A percentile compares a stretch with the other conserved stretches of the same genome.
phyloP scores from a whole-genome alignment of 768 basidiomycete species.

The Suillus subalutaceus region DNA sequence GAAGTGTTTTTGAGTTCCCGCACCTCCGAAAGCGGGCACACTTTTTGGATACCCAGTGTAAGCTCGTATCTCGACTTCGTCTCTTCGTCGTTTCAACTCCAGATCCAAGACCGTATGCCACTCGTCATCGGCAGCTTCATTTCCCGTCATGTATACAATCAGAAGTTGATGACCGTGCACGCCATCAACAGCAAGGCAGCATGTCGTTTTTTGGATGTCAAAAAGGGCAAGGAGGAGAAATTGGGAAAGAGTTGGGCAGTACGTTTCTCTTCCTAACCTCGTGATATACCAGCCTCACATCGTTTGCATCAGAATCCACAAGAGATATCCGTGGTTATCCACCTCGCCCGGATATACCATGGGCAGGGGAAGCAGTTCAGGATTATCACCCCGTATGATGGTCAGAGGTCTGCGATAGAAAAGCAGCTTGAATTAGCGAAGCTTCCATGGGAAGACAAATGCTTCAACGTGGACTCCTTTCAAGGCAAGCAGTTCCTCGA shows the following conservation, averaged over 20 bases:
- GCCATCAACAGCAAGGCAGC: constrained; percentile 35
- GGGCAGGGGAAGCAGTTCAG: constrained; percentile 49
- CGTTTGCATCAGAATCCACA: constrained; percentile 52
- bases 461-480: constrained; percentile 79
- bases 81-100: constrained; percentile 11
- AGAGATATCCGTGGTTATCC: constrained; percentile 56
- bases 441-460: constrained; percentile 62
- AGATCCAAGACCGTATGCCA: constrained; percentile 74
- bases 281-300: neutral
- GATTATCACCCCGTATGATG: constrained; percentile 82
- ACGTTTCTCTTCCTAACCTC: neutral
- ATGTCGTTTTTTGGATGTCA: constrained; percentile 44
- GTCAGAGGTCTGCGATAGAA: constrained; percentile 65
- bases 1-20: constrained; percentile 73
- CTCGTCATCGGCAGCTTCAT: constrained; percentile 72
- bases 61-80: constrained; percentile 22
- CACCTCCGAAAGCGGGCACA: constrained; percentile 53
- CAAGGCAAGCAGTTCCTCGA: constrained; percentile 54
- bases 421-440: constrained; percentile 45
- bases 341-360: constrained; percentile 56
- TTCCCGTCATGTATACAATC: constrained; percentile 63
- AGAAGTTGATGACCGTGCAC: constrained; percentile 60
- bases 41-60: constrained; percentile 78
- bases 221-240: constrained; percentile 31
- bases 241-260: constrained; percentile 35